Conservation (phyloP, 805 yeast genomes). For the Saccharomyces cerevisiae region DNA sequence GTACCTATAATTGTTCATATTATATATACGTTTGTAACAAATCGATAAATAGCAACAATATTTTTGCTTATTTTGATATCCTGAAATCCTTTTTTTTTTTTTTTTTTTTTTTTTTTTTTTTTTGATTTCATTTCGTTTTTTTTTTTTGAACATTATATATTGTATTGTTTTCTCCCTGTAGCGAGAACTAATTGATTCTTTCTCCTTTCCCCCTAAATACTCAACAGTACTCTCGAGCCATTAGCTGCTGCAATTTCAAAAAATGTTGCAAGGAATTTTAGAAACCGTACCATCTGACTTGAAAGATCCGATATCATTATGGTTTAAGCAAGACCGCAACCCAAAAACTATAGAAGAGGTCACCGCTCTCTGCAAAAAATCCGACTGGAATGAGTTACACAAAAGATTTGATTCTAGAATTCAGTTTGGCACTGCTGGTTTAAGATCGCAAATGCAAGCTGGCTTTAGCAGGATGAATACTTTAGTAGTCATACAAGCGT, state of each 20-base stretch:
- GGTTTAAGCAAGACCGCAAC: constrained; percentile 31
- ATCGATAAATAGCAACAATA: neutral
- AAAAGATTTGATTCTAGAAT: constrained; percentile 51
- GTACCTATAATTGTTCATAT: neutral
- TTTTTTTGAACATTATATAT: neutral
- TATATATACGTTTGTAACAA: neutral
- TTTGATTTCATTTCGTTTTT: neutral
- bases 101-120: neutral
- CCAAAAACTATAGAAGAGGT: constrained; percentile 51
- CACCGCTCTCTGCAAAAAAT: constrained; percentile 31
- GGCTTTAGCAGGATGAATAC: constrained; percentile 87
- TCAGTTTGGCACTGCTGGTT: constrained; percentile 88
- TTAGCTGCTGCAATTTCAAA: neutral
- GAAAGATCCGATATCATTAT: constrained; percentile 9
- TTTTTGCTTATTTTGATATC: neutral
- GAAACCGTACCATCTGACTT: constrained; percentile 12
- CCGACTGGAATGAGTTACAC: constrained; percentile 40
- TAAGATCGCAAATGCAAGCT: constrained; percentile 80
- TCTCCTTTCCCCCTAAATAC: neutral
- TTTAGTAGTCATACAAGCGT: constrained; percentile 81
- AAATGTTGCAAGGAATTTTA: neutral
- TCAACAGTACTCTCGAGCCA: neutral
- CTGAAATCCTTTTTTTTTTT: neutral
- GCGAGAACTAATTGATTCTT: neutral
- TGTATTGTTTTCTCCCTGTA: neutral